Evolutionary conservation across 257 asterid species (phyloP).

Genomic region (Capsicum baccatum): DNA sequence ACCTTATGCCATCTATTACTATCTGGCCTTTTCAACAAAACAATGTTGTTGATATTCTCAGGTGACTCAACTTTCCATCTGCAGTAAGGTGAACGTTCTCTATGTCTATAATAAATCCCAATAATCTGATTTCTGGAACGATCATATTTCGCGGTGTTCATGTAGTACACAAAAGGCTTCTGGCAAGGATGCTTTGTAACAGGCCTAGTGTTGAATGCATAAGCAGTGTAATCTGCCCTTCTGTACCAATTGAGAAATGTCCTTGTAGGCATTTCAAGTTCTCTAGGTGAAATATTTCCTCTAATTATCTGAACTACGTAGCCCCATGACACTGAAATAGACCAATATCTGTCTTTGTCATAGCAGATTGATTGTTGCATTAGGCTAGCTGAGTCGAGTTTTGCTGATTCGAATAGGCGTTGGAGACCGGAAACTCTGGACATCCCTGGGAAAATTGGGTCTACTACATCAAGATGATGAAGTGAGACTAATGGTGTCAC

Average conservation of each 20-base stretch:
- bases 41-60: conserved; percentile 41
- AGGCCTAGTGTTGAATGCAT: conserved; percentile 75
- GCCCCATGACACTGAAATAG: conserved; percentile 69
- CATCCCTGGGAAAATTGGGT: conserved; percentile 63
- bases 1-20: conserved; percentile 65
- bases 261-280: conserved; percentile 73
- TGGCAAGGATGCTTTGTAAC: conserved; percentile 69
- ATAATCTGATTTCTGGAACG: conserved; percentile 40
- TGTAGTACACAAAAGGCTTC: conserved; percentile 60
- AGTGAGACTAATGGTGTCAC: conserved; percentile 59
- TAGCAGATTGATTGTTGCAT: conserved; percentile 79
- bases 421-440: conserved; percentile 47
- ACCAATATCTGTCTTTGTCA: conserved; percentile 56
- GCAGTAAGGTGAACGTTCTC: conserved; percentile 54
- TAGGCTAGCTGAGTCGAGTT: conserved; percentile 61
- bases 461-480: conserved; percentile 75
- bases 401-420: conserved; percentile 46
- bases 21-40: conserved; percentile 60
- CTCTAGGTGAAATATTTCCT: conserved; percentile 67
- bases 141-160: conserved; percentile 46
- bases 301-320: conserved; percentile 65
- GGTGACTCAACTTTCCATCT: conserved; percentile 58
- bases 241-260: conserved; percentile 75
- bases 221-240: conserved; percentile 68
- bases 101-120: conserved; percentile 51